Conservation (phyloP, 1,284 basidiomycete species). For the Marasmius oreades region DNA sequence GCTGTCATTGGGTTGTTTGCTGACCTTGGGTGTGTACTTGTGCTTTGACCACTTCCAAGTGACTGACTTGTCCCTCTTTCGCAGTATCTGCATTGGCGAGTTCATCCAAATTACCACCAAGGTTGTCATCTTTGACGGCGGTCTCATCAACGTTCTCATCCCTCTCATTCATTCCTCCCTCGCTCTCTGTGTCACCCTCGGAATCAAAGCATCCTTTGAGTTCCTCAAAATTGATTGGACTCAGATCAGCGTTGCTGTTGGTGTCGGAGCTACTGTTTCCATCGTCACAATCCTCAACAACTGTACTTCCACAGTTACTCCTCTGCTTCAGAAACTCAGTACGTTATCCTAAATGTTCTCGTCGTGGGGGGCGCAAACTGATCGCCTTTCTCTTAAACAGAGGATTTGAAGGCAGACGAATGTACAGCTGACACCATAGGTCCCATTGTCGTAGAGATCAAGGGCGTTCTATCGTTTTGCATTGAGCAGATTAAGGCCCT, state of each 20-base stretch:
- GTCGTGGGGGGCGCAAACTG: neutral
- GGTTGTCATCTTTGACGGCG: neutral
- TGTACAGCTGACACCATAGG: neutral
- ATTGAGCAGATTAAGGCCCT: neutral
- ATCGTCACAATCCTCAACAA: neutral
- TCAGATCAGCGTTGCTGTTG: neutral
- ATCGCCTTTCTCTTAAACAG: neutral
- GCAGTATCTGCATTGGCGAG: neutral
- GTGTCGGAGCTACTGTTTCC: neutral
- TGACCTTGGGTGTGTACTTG: neutral
- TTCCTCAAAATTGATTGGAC: conserved; percentile 1
- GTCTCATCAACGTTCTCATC: neutral
- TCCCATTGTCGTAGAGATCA: neutral
- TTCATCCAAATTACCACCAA: neutral
- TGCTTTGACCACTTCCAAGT: too few relatives aligned
- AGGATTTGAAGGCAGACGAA: neutral
- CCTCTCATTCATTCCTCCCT: neutral
- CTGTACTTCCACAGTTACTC: neutral
- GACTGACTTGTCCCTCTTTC: neutral
- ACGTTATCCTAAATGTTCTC: neutral
- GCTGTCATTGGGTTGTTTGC: neutral
- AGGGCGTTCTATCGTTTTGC: neutral
- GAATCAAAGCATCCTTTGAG: neutral
- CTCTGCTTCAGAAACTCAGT: neutral
- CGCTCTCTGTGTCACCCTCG: neutral